Base-by-base conservation (phyloP, 225 moss, liverwort and hornwort genomes). In the Pleurozium schreberi region DNA sequence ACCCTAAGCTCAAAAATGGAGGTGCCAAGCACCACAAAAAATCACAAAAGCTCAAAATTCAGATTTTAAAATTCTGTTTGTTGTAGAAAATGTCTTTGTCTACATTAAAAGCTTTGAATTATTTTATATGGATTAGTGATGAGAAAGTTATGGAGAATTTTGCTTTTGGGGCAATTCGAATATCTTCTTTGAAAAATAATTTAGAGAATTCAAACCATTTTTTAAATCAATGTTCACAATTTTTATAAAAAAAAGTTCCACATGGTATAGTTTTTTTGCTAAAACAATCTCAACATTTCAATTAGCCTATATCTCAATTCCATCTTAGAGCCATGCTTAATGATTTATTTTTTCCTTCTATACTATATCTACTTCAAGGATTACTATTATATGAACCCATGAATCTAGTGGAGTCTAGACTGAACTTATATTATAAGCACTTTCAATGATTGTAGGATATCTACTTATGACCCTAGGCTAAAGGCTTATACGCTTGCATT, bases 21-120 rank as follows among this genome's bases (percentile, higher is more conserved):
- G 8, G 40, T 2, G 6, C 1, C 0, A 5, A 0, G 13, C 0
- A 40, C 2, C 3, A 40, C 13, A 14, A 40, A 68, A 23, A 69
- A 40, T 14, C 13, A 3, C 1, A 14, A 7, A 40, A 12, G 23
- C 13, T 69, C 40, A 69, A 13, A 69, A 40, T 40, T 12, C 4
- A 23, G 25, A 25, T 40, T 68, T 23, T 25, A 13, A 40, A 8
- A 69, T 69, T 13, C 25, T 11, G 12, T 69, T 25, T 69, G 22
- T 40, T 7, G 25, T 69, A 23, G 13, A 67, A 66, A 40, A 8
- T 40, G 4, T 0, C 25, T 69, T 69, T 69, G 14, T 69, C 40
- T 25, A 40, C 5, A 69, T 25, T 4, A 3, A 69, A 25, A 69
- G 3, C 8, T 69, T 42, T 14, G 4, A 40, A 69, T 23, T 8